phyloP scores from a whole-genome alignment of 176 grass and related monocot species.

The Hsuehochloa calcarea region DNA sequence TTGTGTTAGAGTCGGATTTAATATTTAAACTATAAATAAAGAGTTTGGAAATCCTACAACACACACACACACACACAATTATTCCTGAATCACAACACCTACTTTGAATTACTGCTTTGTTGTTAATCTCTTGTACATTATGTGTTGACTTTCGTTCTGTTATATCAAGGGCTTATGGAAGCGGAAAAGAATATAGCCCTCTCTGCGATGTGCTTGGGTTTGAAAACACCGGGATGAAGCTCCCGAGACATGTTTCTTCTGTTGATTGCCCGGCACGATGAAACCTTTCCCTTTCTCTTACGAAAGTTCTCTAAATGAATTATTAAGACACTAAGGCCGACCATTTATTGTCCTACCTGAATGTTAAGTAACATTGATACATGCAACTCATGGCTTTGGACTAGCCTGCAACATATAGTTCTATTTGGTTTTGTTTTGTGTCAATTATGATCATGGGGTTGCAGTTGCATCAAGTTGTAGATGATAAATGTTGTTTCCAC shows the following conservation, averaged over 20 bases:
- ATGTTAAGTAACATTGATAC: neutral
- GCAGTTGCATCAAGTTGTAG: neutral
- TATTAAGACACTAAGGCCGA: neutral
- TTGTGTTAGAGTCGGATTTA: too few relatives aligned
- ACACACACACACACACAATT: too few relatives aligned
- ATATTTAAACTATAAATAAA: too few relatives aligned
- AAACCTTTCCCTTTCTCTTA: neutral
- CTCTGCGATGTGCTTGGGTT: conserved; percentile 83
- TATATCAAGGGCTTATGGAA: conserved; percentile 76
- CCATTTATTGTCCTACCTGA: neutral
- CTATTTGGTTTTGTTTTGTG: neutral
- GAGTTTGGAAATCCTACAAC: too few relatives aligned
- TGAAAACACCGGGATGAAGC: conserved; percentile 96
- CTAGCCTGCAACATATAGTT: neutral
- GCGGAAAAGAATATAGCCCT: conserved; percentile 92
- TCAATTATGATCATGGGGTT: conserved; percentile 1
- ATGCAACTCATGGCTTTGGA: neutral
- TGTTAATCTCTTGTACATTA: neutral
- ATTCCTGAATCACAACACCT: too few relatives aligned
- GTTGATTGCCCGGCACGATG: conserved; percentile 85
- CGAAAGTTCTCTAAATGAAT: neutral
- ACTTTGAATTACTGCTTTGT: neutral
- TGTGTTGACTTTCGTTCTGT: conserved; percentile 19
- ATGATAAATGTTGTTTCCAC: neutral
- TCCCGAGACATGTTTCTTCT: conserved; percentile 91